Percentiles rank a stretch among this genome's conserved stretches.
These are phyloP conservation scores for Paecilomyces sp. DNA, from an alignment of 2,329 filamentous ascomycete species.

Conservation along the genomic window DNA sequence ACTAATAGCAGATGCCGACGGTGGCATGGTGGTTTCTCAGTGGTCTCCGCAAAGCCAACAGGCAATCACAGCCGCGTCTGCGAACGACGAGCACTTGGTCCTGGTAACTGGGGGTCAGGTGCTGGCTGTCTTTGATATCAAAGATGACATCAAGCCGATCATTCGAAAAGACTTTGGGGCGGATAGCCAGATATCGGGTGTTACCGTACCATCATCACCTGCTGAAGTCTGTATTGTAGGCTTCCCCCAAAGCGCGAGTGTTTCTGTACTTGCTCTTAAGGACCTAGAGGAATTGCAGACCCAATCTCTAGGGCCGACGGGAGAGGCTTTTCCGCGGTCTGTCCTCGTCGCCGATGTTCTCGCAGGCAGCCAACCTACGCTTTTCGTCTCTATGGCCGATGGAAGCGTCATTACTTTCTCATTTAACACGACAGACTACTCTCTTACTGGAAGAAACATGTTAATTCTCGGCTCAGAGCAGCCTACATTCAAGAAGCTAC, in stretches of 20 bases:
- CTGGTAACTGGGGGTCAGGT: conserved; percentile 69
- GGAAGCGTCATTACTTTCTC: conserved; percentile 82
- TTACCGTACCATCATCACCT: conserved; percentile 63
- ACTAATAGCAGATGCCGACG: conserved; percentile 53
- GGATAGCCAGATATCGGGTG: conserved; percentile 74
- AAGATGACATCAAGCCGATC: conserved; percentile 50
- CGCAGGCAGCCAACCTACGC: conserved; percentile 57
- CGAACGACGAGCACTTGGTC: conserved; percentile 62
- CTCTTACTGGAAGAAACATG: conserved; percentile 67
- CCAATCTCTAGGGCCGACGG: conserved; percentile 57
- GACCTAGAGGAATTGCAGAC: conserved; percentile 60
- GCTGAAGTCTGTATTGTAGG: conserved; percentile 68
- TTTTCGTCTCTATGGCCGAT: conserved; percentile 88
- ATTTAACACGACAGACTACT: conserved; percentile 54
- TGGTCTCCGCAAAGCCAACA: conserved; percentile 40
- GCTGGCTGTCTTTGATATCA: conserved; percentile 62
- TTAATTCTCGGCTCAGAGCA: conserved; percentile 81
- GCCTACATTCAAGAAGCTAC: conserved; percentile 71
- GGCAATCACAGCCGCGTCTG: conserved; percentile 69
- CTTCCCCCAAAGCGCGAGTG: conserved; percentile 76
- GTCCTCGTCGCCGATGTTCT: conserved; percentile 74
- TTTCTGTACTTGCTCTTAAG: conserved; percentile 65
- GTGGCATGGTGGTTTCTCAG: conserved; percentile 38
- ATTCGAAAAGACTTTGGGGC: conserved; percentile 55
- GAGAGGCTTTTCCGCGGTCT: conserved; percentile 73